Evolutionary conservation across 1,284 basidiomycete genomes (phyloP).

Genomic region (Naganishia liquefaciens): DNA sequence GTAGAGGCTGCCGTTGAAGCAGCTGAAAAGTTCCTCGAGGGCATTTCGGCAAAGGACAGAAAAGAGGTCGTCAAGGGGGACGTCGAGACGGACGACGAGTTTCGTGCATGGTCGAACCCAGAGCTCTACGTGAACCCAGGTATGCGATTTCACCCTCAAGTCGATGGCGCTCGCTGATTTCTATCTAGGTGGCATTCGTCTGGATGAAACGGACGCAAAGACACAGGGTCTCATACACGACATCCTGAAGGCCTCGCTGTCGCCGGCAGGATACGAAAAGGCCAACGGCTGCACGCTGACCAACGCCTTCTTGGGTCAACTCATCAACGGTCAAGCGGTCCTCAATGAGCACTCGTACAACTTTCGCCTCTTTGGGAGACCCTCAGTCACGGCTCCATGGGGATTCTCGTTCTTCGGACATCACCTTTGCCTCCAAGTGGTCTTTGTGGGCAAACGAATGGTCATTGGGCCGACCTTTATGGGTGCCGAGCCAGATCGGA

Average conservation of each 20-base stretch:
- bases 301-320: slow-evolving; percentile 49
- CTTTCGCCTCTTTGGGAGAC: slow-evolving; percentile 45
- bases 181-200: slow-evolving; percentile 45
- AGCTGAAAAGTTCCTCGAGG: slow-evolving; percentile 37
- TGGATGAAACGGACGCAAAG: slow-evolving; percentile 44
- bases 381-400: slow-evolving; percentile 43
- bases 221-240: slow-evolving; percentile 41
- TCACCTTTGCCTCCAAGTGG: slow-evolving; percentile 49
- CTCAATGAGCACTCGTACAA: slow-evolving; percentile 51
- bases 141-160: slow-evolving; percentile 20
- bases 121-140: slow-evolving; percentile 49
- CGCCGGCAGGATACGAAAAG: slow-evolving; percentile 45
- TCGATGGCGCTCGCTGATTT: background rate
- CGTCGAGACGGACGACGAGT: slow-evolving; percentile 44
- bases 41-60: slow-evolving; percentile 35
- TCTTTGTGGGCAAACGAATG: slow-evolving; percentile 47
- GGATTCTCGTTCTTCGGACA: slow-evolving; percentile 51
- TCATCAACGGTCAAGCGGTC: slow-evolving; percentile 45
- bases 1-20: slow-evolving; percentile 42
- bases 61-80: slow-evolving; percentile 39
- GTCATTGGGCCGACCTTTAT: slow-evolving; percentile 49
- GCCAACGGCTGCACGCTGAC: slow-evolving; percentile 46
- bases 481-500: slow-evolving; percentile 51
- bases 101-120: slow-evolving; percentile 48
- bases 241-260: slow-evolving; percentile 44